Evolutionary conservation across 495 filamentous ascomycete genomes (phyloP), one percentile per base, ranked within the genome.

Genomic region (Staphylotrichum tortipilum): DNA sequence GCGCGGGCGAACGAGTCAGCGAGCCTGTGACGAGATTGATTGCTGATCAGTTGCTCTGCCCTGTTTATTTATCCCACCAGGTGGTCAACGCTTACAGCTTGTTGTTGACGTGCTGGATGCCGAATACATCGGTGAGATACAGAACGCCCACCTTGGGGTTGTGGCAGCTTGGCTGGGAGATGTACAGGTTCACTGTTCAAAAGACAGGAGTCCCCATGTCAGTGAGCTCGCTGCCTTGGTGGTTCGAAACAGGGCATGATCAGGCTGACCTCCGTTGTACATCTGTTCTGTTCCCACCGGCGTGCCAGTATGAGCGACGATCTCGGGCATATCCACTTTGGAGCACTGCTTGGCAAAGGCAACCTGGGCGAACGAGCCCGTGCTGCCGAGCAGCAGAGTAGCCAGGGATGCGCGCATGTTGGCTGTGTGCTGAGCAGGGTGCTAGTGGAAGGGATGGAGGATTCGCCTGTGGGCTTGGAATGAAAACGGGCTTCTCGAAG

Each of bases 181-280:
- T 34, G 42, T 45, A 45, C 29, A 45, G 19, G 18, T 33, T 45
- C 18, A 45, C 42, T 45, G 14, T 34, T n/a, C n/a, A 19, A 33
- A 14, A 44, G 0, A 33, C 28, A 19, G 12, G 26, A 24, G 3
- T n/a, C n/a, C 7, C 18, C 26, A 7, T 44, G 42, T 45, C 24
- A 34, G 42, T 23, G 36, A 10, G 18, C 28, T 44, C n/a, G n/a
- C n/a, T n/a, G 15, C 26, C 24, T 31, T 24, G 19, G 41, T 9
- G 15, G 9, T 30, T 45, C 26, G 41, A 42, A n/a, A 30, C 41
- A 34, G 21, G 39, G 24, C 24, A 31, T 31, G 4, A 2, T n/a
- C n/a, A n/a, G n/a, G n/a, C 42, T 45, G 11, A 45, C 42, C 42
- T 45, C 42, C 42, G 5, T 45, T 34, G 29, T 45, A 45, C 30